Base-by-base conservation (phyloP, 2,329 filamentous ascomycete genomes). In the Botrytis fabae region DNA sequence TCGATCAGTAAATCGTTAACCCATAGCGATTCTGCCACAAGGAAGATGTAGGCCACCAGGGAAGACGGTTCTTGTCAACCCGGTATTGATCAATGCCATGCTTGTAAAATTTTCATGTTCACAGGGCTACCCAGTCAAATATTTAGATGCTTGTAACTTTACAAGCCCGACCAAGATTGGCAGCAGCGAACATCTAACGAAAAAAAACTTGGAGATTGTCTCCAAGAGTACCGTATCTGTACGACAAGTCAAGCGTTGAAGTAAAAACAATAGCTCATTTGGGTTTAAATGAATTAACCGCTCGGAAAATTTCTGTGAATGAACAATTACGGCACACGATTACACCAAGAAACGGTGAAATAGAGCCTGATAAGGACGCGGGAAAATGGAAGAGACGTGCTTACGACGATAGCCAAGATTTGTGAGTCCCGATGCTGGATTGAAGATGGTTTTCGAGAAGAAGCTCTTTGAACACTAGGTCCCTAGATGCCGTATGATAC, bases 271-370 rank as follows among this genome's bases (percentile, higher is more conserved):
- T 42, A 32, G 40, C 42, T 38, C 18, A 51, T 38, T 42, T 57
- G 66, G 20, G 61, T 25, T 57, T 51, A 65, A 42, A 70, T 70
- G n/a, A 64, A 48, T 42, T 71, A 66, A 35, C 46, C 69, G 60
- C 69, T 71, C 46, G 60, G 46, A n/a, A n/a, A 46, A 71, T 54
- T 69, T 57, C 44, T 28, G 35, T 28, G 32, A 9, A n/a, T 62
- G 18, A 71, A 54, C 48, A 16, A 54, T 54, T 54, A 14, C 48
- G 25, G 25, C n/a, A 54, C 42, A 20, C 25, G n/a, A 10, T 70
- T 57, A 46, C 35, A 48, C n/a, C 28, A 20, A 62, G 40, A 44
- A 66, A 54, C n/a, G 35, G 38, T 32, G 48, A 22, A 40, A 38
- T 28, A 22, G 14, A 35, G 44, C 20, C 42, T 48, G 20, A 40